Conservation (phyloP, 2,329 filamentous ascomycete species). For the Botrytis paeoniae region DNA sequence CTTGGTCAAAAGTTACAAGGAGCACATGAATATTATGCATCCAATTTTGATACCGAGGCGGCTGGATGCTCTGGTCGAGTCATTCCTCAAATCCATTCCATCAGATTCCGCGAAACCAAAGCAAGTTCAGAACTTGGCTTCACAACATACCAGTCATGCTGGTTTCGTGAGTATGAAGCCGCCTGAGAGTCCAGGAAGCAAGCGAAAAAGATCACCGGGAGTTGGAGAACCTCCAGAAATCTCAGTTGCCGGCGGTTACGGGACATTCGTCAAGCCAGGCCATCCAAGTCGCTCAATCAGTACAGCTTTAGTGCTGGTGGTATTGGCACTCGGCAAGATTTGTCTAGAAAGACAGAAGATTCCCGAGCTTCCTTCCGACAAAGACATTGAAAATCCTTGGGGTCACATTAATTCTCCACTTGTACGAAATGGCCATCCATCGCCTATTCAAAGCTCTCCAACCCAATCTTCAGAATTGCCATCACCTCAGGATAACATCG, state of each 20-base stretch:
- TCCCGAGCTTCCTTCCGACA: conserved; percentile 54
- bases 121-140: conserved; percentile 27
- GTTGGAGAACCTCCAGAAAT: conserved; percentile 29
- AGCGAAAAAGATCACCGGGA: conserved; percentile 36
- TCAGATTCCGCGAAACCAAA: conserved; percentile 33
- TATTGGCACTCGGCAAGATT: conserved; percentile 84
- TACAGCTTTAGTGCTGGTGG: conserved; percentile 77
- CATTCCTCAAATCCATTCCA: conserved; percentile 35
- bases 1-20: conserved; percentile 57
- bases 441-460: conserved; percentile 56
- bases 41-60: conserved; percentile 56
- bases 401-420: conserved; percentile 29
- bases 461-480: conserved; percentile 44
- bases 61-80: conserved; percentile 43
- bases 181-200: conserved; percentile 37
- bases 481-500: conserved; percentile 48
- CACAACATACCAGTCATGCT: conserved; percentile 20
- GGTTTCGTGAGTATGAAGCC: conserved; percentile 29
- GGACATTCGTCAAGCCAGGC: conserved; percentile 41
- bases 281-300: conserved; percentile 65
- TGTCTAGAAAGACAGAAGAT: conserved; percentile 56
- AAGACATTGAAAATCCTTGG: conserved; percentile 25
- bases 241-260: conserved; percentile 27
- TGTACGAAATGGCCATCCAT: conserved; percentile 51
- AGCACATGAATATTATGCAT: conserved; percentile 63